Percentiles rank a stretch among this genome's conserved stretches.
These are phyloP conservation scores for Naganishia kalamii DNA, from an alignment of 768 basidiomycete genomes.

Conservation along the genomic window DNA sequence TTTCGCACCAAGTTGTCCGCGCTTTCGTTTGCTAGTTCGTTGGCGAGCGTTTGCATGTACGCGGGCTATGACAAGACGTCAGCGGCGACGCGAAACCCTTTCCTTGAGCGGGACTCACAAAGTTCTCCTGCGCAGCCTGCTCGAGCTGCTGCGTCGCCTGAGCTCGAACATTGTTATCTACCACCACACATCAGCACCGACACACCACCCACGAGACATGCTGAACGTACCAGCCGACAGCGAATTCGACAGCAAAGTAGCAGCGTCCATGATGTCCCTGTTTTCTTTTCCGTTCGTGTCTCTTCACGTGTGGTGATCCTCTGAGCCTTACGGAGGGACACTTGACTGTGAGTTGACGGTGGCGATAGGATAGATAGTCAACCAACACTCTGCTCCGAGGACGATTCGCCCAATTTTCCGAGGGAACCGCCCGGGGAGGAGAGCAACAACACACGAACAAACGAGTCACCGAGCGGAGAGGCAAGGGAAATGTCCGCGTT, in stretches of 20 bases:
- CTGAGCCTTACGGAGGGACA: too few species aligned
- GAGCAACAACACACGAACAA: too few species aligned
- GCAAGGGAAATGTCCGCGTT: too few species aligned
- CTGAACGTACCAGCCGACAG: slow-evolving; percentile 66
- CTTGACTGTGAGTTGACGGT: too few species aligned
- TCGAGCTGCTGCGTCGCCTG: slow-evolving; percentile 86
- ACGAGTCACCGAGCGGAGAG: too few species aligned
- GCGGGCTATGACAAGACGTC: slow-evolving; percentile 56
- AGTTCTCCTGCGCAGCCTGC: slow-evolving; percentile 76
- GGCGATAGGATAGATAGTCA: too few species aligned
- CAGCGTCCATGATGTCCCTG: slow-evolving; percentile 67
- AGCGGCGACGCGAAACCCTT: slow-evolving; percentile 16
- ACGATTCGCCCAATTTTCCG: too few species aligned
- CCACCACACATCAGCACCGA: not conserved
- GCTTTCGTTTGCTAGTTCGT: slow-evolving; percentile 71
- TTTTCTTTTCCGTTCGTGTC: slow-evolving; percentile 29
- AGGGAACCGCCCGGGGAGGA: too few species aligned
- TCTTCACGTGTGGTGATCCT: too few species aligned
- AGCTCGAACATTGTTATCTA: slow-evolving; percentile 85
- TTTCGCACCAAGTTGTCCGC: slow-evolving; percentile 70
- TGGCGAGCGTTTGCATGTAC: slow-evolving; percentile 85
- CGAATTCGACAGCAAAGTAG: slow-evolving; percentile 82
- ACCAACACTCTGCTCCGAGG: too few species aligned
- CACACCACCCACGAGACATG: not conserved
- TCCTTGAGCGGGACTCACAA: slow-evolving; percentile 55